Evolutionary conservation across 805 yeast genomes (phyloP).

Genomic region (Cyberlindnera euphorbiae): DNA sequence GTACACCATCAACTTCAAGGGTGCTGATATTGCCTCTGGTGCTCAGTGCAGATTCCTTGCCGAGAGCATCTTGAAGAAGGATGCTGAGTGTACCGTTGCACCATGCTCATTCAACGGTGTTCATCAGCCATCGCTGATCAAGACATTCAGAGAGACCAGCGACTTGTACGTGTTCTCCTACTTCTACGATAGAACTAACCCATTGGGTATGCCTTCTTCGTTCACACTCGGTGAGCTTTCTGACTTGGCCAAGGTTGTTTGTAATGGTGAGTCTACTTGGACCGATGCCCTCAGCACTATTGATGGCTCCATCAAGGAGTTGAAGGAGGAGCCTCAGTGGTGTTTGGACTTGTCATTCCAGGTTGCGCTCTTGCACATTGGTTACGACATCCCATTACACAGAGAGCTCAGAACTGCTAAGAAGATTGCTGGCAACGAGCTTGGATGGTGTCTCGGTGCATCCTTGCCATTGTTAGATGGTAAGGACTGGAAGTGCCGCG

Average conservation of each 20-base stretch:
- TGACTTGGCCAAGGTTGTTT: conserved; percentile 78
- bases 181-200: conserved; percentile 91
- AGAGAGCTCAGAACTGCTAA: conserved; percentile 92
- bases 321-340: conserved; percentile 85
- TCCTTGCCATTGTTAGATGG: conserved; percentile 82
- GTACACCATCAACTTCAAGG: conserved; percentile 57
- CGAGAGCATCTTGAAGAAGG: conserved; percentile 80
- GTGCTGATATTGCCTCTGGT: conserved; percentile 60
- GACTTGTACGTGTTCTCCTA: conserved; percentile 91
- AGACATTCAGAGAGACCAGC: conserved; percentile 63
- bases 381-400: conserved; percentile 87
- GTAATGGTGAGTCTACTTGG: conserved; percentile 81
- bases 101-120: conserved; percentile 98
- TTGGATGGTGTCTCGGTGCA: conserved; percentile 99
- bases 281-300: conserved; percentile 58
- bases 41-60: conserved; percentile 85
- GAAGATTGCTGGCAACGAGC: conserved; percentile 81
- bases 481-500: conserved; percentile 63
- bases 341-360: conserved; percentile 90
- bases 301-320: conserved; percentile 59
- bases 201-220: conserved; percentile 89
- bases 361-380: conserved; percentile 87
- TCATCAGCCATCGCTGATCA: conserved; percentile 88
- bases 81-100: conserved; percentile 60
- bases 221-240: conserved; percentile 82